phyloP scores from a whole-genome alignment of 176 grass and related monocot species.

The Bothriochloa decipiens region DNA sequence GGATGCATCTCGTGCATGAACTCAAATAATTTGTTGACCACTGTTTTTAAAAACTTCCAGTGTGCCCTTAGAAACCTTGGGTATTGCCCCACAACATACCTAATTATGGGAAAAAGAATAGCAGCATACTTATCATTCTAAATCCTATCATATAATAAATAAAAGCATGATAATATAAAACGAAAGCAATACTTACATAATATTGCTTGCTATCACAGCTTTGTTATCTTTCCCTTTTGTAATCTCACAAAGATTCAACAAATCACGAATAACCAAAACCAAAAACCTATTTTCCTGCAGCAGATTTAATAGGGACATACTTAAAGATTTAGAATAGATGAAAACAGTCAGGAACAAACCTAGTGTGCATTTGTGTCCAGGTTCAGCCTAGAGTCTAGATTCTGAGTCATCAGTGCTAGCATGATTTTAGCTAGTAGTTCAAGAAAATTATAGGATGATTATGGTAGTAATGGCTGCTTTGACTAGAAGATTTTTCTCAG shows the following conservation, averaged over 20 bases:
- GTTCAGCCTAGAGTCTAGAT: not conserved
- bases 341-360: not conserved
- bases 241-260: slow-evolving; percentile 76
- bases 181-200: slow-evolving; percentile 50
- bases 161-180: not conserved
- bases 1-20: slow-evolving; percentile 88
- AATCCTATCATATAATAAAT: not conserved
- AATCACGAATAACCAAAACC: slow-evolving; percentile 81
- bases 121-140: slow-evolving; percentile 4
- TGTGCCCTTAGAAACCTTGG: slow-evolving; percentile 75
- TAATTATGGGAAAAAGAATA: slow-evolving; percentile 15
- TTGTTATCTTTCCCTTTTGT: slow-evolving; percentile 84
- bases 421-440: not conserved
- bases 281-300: slow-evolving; percentile 79
- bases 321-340: not conserved
- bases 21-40: slow-evolving; percentile 85
- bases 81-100: slow-evolving; percentile 83
- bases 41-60: slow-evolving; percentile 81
- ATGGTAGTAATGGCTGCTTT: not conserved
- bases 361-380: not conserved
- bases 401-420: not conserved
- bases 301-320: slow-evolving; percentile 6
- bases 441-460: not conserved
- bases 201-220: slow-evolving; percentile 84
- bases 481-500: not conserved